phyloP scores from a whole-genome alignment of 768 basidiomycete genomes.

The Calvatia gigantea region DNA sequence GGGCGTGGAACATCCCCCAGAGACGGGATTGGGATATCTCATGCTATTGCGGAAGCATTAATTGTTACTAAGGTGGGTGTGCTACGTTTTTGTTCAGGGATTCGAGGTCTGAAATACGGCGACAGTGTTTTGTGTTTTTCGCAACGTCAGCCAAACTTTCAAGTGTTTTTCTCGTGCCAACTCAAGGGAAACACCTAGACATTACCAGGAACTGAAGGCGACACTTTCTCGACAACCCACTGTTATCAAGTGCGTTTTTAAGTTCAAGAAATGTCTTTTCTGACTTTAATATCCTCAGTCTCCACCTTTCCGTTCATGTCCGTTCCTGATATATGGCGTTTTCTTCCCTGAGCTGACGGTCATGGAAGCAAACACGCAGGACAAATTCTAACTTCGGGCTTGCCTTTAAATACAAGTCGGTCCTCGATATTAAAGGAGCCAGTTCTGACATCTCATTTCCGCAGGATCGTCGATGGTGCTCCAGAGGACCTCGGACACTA shows the following conservation, averaged over 20 bases:
- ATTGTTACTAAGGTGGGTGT: constrained; percentile 68
- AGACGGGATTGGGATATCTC: constrained; percentile 79
- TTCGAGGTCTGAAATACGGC: not conserved
- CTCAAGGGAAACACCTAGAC: constrained; percentile 43
- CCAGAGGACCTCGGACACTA: constrained; percentile 67
- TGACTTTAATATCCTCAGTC: constrained; percentile 35
- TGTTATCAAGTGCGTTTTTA: constrained; percentile 65
- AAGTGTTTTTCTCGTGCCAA: constrained; percentile 3
- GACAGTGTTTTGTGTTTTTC: constrained; percentile 84
- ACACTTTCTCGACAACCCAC: constrained; percentile 76
- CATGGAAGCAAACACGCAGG: constrained; percentile 45
- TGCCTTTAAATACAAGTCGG: constrained; percentile 75
- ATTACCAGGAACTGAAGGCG: constrained; percentile 76
- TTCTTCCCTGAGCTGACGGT: not conserved
- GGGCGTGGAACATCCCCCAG: constrained; percentile 87
- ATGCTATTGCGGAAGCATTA: constrained; percentile 78
- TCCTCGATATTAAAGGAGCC: not conserved
- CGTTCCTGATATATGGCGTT: not conserved
- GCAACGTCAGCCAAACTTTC: constrained; percentile 57
- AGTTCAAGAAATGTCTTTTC: not conserved
- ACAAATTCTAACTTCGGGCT: constrained; percentile 62
- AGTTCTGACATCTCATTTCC: not conserved
- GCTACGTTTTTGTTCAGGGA: constrained; percentile 1
- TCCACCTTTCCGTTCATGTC: constrained; percentile 83
- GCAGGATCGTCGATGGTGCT: constrained; percentile 72